Evolutionary conservation across 768 basidiomycete species (phyloP).

Genomic region (Amanita phalloides): DNA sequence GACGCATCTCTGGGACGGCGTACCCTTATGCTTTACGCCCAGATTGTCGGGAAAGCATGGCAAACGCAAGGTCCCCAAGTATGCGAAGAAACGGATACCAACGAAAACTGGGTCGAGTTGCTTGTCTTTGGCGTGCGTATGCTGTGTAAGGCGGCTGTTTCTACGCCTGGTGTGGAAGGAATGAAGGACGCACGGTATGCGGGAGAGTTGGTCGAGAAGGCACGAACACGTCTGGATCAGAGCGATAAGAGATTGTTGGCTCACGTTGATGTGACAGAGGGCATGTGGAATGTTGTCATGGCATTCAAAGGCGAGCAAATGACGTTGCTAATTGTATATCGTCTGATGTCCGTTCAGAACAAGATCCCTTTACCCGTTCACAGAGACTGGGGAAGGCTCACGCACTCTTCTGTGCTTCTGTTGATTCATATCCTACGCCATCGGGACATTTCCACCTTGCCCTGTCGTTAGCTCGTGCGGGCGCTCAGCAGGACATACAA

Average conservation of each 20-base stretch:
- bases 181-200: slow-evolving; percentile 57
- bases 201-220: slow-evolving; percentile 46
- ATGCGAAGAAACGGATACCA: slow-evolving; percentile 46
- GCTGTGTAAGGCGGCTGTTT: slow-evolving; percentile 43
- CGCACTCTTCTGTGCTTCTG: slow-evolving; percentile 34
- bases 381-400: slow-evolving; percentile 49
- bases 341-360: slow-evolving; percentile 31
- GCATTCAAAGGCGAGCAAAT: slow-evolving; percentile 49
- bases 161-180: slow-evolving; percentile 18
- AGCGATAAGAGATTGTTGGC: slow-evolving; percentile 45
- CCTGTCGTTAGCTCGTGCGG: slow-evolving; percentile 54
- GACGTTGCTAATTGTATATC: background rate
- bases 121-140: slow-evolving; percentile 70
- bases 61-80: slow-evolving; percentile 40
- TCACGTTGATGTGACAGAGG: slow-evolving; percentile 56
- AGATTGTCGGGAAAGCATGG: slow-evolving; percentile 75
- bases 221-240: slow-evolving; percentile 39
- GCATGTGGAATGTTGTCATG: slow-evolving; percentile 61
- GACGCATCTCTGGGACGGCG: slow-evolving; percentile 58
- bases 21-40: slow-evolving; percentile 71
- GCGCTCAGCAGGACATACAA: slow-evolving; percentile 54
- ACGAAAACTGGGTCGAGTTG: slow-evolving; percentile 66
- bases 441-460: slow-evolving; percentile 74
- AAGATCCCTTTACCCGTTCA: slow-evolving; percentile 52
- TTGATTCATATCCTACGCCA: slow-evolving; percentile 37